phyloP scores from a whole-genome alignment of 139 green algal species.

The Diplosphaera chodatii region DNA sequence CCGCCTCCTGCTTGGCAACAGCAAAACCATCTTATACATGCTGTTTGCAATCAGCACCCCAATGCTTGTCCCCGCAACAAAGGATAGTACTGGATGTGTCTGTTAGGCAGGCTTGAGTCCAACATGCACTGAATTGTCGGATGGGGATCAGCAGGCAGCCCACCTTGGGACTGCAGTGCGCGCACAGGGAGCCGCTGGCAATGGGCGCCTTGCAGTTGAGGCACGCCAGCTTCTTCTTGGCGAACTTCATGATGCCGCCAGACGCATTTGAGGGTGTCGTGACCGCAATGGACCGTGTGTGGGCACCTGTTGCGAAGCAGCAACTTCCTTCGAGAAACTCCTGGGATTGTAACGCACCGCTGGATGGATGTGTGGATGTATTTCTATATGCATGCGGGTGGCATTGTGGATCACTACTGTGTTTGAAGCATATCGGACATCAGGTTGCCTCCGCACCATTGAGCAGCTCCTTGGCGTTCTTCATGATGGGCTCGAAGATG shows the following conservation, averaged over 20 bases:
- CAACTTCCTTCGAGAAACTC: too few relatives aligned
- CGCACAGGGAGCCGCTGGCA: conserved; percentile 55
- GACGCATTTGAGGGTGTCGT: conserved; percentile 59
- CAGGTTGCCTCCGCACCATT: conserved; percentile 36
- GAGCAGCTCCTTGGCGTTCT: conserved; percentile 76
- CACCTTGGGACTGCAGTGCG: conserved; percentile 71
- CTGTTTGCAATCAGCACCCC: too few relatives aligned
- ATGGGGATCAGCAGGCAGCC: not conserved
- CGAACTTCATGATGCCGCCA: conserved; percentile 96
- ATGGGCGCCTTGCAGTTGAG: conserved; percentile 80
- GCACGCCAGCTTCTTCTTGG: conserved; percentile 79
- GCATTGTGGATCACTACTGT: too few relatives aligned
- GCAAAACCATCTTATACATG: not conserved
- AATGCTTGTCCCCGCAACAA: too few relatives aligned
- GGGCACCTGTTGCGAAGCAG: too few relatives aligned
- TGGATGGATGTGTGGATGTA: too few relatives aligned
- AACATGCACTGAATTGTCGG: too few relatives aligned
- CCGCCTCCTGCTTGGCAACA: conserved; percentile 36
- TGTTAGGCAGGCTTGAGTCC: too few relatives aligned
- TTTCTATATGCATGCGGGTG: too few relatives aligned
- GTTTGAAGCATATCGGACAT: not conserved
- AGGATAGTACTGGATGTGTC: too few relatives aligned
- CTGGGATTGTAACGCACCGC: too few relatives aligned
- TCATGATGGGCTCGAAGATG: conserved; percentile 96
- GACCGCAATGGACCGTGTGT: conserved; percentile 84